Conservation (phyloP, 371 early-diverging fungal species). For the Choanephora cucurbitarum region DNA sequence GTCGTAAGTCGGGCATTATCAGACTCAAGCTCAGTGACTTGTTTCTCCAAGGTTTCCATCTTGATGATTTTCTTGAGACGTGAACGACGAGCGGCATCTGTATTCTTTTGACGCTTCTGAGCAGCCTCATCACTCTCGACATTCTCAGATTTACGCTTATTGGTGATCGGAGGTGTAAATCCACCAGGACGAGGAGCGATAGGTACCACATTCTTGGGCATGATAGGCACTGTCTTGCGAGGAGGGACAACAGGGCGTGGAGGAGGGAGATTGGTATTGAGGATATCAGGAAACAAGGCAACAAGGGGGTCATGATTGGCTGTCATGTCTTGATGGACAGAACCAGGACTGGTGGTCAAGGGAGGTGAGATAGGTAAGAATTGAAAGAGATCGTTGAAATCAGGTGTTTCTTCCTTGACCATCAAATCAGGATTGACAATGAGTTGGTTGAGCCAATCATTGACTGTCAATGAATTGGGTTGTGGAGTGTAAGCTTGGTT, state of each 20-base stretch:
- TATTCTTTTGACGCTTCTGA: conserved; percentile 85
- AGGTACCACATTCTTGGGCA: conserved; percentile 19
- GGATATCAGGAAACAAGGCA: conserved; percentile 31
- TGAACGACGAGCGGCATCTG: conserved; percentile 93
- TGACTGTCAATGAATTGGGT: too few relatives aligned
- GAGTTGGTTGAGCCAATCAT: conserved; percentile 19
- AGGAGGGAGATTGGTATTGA: conserved; percentile 2
- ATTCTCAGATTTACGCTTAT: conserved; percentile 13
- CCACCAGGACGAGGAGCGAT: conserved; percentile 16
- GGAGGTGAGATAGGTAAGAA: conserved; percentile 30
- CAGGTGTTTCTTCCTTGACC: conserved; percentile 7
- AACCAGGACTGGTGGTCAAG: conserved; percentile 23
- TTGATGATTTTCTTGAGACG: conserved; percentile 84
- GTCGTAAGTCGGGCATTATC: conserved; percentile 73
- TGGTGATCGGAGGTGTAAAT: conserved; percentile 3
- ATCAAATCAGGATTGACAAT: conserved; percentile 3
- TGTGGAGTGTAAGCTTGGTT: too few relatives aligned
- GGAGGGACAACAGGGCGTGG: conserved; percentile 4
- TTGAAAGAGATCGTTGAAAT: conserved; percentile 21
- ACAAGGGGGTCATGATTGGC: conserved; percentile 15
- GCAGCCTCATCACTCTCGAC: conserved; percentile 61
- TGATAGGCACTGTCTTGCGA: conserved; percentile 16
- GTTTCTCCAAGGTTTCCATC: conserved; percentile 82
- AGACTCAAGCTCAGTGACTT: conserved; percentile 73
- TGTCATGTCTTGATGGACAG: conserved; percentile 4